Evolutionary conservation across 179 eudicot genomes (phyloP).

Genomic region (Amaranthus tricolor): DNA sequence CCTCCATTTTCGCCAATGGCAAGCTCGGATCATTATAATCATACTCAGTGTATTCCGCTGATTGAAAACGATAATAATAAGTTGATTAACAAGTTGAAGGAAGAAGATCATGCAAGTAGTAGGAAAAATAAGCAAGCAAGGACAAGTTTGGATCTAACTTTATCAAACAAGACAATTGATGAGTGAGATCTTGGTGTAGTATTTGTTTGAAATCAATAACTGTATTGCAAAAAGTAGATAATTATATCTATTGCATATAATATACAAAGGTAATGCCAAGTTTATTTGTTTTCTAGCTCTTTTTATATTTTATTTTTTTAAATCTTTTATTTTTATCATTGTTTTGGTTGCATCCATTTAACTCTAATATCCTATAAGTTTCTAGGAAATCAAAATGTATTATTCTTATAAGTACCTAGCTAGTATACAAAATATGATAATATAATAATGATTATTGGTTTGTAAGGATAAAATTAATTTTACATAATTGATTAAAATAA

Average conservation of each 20-base stretch:
- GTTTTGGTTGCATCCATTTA: slow-evolving; percentile 14
- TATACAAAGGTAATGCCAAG: slow-evolving; percentile 15
- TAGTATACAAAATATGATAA: too few species aligned
- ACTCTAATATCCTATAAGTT: slow-evolving; percentile 20
- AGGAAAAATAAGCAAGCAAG: slow-evolving; percentile 22
- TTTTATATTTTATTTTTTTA: neutral
- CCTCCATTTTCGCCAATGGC: slow-evolving; percentile 21
- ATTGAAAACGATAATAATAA: slow-evolving; percentile 20
- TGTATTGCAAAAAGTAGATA: slow-evolving; percentile 27
- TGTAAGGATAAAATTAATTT: too few species aligned
- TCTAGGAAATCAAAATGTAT: slow-evolving; percentile 28
- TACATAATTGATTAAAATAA: too few species aligned
- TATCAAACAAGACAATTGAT: slow-evolving; percentile 56
- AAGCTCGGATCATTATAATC: slow-evolving; percentile 5
- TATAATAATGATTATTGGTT: too few species aligned
- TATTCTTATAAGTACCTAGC: slow-evolving; percentile 5
- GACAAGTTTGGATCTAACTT: slow-evolving; percentile 62
- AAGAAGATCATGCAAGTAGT: slow-evolving; percentile 31
- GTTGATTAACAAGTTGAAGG: slow-evolving; percentile 26
- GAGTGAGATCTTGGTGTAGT: slow-evolving; percentile 55
- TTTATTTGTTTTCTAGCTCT: slow-evolving; percentile 3
- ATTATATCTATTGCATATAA: slow-evolving; percentile 18
- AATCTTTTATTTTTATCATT: slow-evolving; percentile 6
- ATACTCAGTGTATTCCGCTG: too few species aligned
- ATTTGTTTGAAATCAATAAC: slow-evolving; percentile 16